Base-by-base conservation (phyloP, 2,329 filamentous ascomycete genomes). In the Rutstroemia sp. region DNA sequence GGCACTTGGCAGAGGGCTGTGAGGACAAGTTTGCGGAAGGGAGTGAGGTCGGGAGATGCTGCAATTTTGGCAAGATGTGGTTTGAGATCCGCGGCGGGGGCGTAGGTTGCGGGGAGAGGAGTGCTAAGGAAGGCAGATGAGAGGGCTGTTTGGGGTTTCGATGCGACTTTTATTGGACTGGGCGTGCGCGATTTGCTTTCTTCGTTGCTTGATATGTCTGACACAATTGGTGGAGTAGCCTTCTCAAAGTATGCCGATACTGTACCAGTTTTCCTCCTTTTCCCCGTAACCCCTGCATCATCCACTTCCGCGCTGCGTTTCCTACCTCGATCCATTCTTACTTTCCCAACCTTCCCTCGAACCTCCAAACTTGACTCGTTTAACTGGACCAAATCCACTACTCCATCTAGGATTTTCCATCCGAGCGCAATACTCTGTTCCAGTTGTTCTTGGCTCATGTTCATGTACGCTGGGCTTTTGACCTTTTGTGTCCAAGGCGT, bases 1-100 rank as follows among this genome's bases (percentile, higher is more conserved):
- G 91, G 91, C 58, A 95, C 88, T 67, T 90, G 87, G 67, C 86
- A 85, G 3, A 95, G 81, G 4, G 87, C 78, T 2, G 78, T 73
- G 74, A 90, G 92, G 60, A 95, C 81, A 58, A 73, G 72, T 70
- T 83, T 81, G 69, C 85, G 80, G 65, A 82, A 85, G 5, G 74
- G 64, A 0, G 81, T 82, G 38, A 52, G 38, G 4, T 62, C 63
- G 39, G 59, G 41, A 19, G 55, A 64, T 19, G 62, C 42, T 16
- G 61, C 61, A 19, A 67, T 68, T 49, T 63, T 63, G 23, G 59
- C 55, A 37, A 68, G 58, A 37, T 58, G 62, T 4, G 60, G 60
- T 3, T 50, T 34, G 46, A 34, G 25, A 6, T n/a, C 16, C 10
- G 10, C 10, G 41, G 5, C 19, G n/a, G 27, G 48, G 19, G 16